Conservation (phyloP, 2,329 filamentous ascomycete genomes). For the Didymella exigua region DNA sequence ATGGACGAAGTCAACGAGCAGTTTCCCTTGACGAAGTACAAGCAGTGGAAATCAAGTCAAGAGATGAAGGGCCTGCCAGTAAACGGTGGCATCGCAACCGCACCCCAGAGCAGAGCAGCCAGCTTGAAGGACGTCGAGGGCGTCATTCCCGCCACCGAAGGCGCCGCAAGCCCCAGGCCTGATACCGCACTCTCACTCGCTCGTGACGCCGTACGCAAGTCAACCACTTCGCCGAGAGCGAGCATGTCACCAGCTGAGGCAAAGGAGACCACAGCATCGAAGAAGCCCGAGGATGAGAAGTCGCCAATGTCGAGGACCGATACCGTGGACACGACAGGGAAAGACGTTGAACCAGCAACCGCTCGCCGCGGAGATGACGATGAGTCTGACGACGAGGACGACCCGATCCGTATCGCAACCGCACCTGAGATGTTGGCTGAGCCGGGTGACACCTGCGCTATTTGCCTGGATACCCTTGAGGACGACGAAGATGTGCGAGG, state of each 20-base stretch:
- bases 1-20: slow-evolving; percentile 99
- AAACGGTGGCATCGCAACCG: slow-evolving; percentile 76
- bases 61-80: slow-evolving; percentile 84
- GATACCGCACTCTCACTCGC: slow-evolving; percentile 50
- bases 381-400: slow-evolving; percentile 73
- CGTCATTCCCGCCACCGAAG: slow-evolving; percentile 39
- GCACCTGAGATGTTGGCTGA: slow-evolving; percentile 80
- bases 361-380: slow-evolving; percentile 52
- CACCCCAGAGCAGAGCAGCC: slow-evolving; percentile 71
- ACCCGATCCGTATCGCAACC: slow-evolving; percentile 80
- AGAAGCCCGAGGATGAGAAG: slow-evolving; percentile 21
- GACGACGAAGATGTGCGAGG: slow-evolving; percentile 96
- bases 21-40: slow-evolving; percentile 96
- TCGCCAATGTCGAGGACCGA: slow-evolving; percentile 26
- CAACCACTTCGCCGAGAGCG: slow-evolving; percentile 23
- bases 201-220: slow-evolving; percentile 49
- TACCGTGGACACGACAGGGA: slow-evolving; percentile 30
- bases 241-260: slow-evolving; percentile 26
- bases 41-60: slow-evolving; percentile 85
- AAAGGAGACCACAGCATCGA: slow-evolving; percentile 26
- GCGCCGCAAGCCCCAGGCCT: slow-evolving; percentile 42
- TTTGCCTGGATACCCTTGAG: slow-evolving; percentile 92
- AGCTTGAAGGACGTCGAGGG: slow-evolving; percentile 72
- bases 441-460: slow-evolving; percentile 91
- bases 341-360: slow-evolving; percentile 25